These are phyloP conservation scores for Irpex sp. DNA, from an alignment of 1,284 basidiomycete species.

Conservation along the genomic window DNA sequence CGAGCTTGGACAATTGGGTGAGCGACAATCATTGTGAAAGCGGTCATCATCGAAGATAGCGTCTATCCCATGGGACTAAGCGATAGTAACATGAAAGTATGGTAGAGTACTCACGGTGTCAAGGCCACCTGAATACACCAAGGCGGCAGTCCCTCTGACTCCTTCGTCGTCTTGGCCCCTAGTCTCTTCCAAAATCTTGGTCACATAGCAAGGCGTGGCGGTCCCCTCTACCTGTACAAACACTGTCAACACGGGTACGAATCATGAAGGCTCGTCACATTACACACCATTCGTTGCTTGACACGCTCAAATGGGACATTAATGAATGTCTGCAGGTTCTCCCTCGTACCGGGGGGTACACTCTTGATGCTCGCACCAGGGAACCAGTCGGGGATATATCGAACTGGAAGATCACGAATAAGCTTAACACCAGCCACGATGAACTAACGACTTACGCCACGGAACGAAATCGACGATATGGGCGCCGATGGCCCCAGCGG, in stretches of 20 bases:
- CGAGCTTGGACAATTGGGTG: constrained; percentile 27
- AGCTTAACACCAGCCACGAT: background rate
- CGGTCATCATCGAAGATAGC: constrained; percentile 15
- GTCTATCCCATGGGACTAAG: background rate
- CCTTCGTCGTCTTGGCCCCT: background rate
- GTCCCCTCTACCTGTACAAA: background rate
- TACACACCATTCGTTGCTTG: background rate
- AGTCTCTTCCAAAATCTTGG: background rate
- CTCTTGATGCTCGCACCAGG: constrained; percentile 14
- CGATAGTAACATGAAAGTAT: background rate
- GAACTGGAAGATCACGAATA: constrained; percentile 5
- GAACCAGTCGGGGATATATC: constrained; percentile 14
- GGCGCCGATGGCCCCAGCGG: background rate
- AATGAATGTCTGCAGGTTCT: background rate
- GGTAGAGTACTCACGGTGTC: background rate
- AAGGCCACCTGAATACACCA: background rate
- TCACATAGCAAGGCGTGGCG: background rate
- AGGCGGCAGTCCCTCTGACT: background rate
- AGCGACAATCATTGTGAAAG: constrained; percentile 27
- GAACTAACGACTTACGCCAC: background rate
- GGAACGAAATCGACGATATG: background rate
- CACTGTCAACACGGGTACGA: too few species aligned
- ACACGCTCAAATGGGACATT: background rate
- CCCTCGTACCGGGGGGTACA: background rate
- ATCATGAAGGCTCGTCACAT: background rate